Base-by-base conservation (phyloP, 768 basidiomycete species). In the Trametes elegans region DNA sequence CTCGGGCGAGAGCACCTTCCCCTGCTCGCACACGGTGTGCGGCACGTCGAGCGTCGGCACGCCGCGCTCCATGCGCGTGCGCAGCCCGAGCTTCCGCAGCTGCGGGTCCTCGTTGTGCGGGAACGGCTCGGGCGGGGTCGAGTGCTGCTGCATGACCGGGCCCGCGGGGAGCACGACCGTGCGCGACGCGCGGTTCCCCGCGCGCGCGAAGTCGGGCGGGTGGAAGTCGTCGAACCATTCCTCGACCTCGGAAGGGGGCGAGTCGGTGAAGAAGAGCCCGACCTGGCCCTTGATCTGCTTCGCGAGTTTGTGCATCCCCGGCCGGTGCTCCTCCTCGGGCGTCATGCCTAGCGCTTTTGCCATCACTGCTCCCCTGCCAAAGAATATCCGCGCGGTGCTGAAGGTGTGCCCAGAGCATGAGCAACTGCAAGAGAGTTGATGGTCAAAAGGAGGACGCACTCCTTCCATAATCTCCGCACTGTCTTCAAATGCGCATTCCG, bases 81-180 rank as follows among this genome's bases (percentile, higher is more conserved):
- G 76, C 28, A 99, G 74, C 7, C 97, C 97, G 31, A 98, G 81
- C 70, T 90, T 91, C 51, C 97, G 85, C 48, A 99, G 78, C 68
- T 98, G 96, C 19, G 95, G 94, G 59, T 99, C 97, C 75, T 98
- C 93, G 64, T 93, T 94, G 70, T 98, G 94, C 32, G 97, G 93
- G 71, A 98, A 95, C 2, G 92, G 88, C 62, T 94, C 87, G 34
- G 88, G 82, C 0, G 88, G 89, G 59, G 89, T 86, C 3, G 88
- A 87, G 67, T 88, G 79, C 38, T 79, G 80, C 58, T 83, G 81
- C 85, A 94, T 81, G 50, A 98, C 83, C 19, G 96, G 92, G 31
- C 95, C 95, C 55, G 73, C 81, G 14, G 93, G 89, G 16, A 99
- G 76, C 28, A 78, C 74, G 53, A 97, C 81, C 0, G 88, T 87